A percentile compares a stretch with the other conserved stretches of the same genome.
These are phyloP conservation scores for Coemansia sp. DNA, from an alignment of 192 early-diverging fungal genomes.

Conservation along the genomic window DNA sequence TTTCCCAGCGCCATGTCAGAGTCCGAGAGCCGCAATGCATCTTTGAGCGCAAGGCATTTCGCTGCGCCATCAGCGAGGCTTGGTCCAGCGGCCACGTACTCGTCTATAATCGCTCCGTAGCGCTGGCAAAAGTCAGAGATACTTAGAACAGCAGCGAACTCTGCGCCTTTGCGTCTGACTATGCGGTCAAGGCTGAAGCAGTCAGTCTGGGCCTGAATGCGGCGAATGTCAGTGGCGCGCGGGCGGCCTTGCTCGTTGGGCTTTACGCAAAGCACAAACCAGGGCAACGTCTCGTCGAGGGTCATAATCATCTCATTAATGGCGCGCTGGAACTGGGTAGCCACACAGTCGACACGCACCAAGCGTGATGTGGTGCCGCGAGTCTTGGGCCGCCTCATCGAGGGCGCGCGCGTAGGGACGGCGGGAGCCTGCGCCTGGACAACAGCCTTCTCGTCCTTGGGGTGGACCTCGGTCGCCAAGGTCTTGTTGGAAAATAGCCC, in stretches of 20 bases:
- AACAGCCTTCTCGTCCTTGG: conserved; percentile 70
- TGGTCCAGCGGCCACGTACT: conserved; percentile 36
- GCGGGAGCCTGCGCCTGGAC: conserved; percentile 72
- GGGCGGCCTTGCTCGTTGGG: conserved; percentile 45
- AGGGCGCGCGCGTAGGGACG: conserved; percentile 68
- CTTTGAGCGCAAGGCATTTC: conserved; percentile 36
- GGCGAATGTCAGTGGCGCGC: conserved; percentile 31
- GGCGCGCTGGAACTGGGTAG: conserved; percentile 67
- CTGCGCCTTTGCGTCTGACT: conserved; percentile 42
- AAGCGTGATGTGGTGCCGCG: conserved; percentile 55
- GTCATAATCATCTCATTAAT: conserved; percentile 66
- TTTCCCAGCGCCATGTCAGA: conserved; percentile 58
- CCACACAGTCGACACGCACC: conserved; percentile 60
- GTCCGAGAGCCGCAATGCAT: conserved; percentile 47
- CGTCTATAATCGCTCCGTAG: conserved; percentile 43
- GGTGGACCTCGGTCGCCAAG: conserved; percentile 77
- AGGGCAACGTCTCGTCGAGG: conserved; percentile 72
- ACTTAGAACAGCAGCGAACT: conserved; percentile 45
- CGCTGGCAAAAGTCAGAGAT: conserved; percentile 49
- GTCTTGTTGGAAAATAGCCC: conserved; percentile 76
- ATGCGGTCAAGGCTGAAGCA: conserved; percentile 31
- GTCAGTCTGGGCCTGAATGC: conserved; percentile 46
- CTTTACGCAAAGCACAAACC: conserved; percentile 74
- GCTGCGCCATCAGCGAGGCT: conserved; percentile 21
- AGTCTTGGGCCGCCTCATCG: conserved; percentile 61